A percentile compares a stretch with the other conserved stretches of the same genome.
Conservation (phyloP, 305 asterid genomes). For the Solanum hybrid region DNA sequence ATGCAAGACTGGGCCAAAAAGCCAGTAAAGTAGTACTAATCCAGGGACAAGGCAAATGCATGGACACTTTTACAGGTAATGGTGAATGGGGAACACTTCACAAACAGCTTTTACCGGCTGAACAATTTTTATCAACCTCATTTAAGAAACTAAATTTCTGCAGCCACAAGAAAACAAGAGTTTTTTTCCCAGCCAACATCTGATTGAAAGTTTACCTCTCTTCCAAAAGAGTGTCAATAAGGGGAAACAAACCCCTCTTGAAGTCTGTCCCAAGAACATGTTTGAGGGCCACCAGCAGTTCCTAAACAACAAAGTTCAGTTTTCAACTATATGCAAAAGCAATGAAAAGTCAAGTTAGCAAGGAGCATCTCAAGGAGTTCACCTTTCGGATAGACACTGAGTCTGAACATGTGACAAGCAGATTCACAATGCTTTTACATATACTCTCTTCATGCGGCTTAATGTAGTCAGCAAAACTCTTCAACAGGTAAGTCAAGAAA, state of each 20-base stretch:
- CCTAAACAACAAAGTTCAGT: conserved; percentile 39
- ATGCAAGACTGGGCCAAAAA: not conserved
- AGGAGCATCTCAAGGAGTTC: not conserved
- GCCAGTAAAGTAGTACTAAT: not conserved
- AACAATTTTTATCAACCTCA: not conserved
- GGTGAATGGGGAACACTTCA: not conserved
- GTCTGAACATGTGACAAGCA: conserved; percentile 97
- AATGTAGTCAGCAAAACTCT: conserved; percentile 86
- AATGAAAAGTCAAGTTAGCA: not conserved
- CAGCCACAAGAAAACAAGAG: conserved; percentile 2
- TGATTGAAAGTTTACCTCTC: conserved; percentile 60
- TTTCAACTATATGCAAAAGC: conserved; percentile 14
- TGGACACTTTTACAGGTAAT: not conserved
- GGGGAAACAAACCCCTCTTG: conserved; percentile 94
- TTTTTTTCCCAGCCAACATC: not conserved
- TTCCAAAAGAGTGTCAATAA: conserved; percentile 92
- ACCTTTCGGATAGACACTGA: conserved; percentile 96
- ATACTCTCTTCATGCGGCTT: conserved; percentile 97
- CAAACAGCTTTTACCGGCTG: not conserved
- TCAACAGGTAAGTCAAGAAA: conserved; percentile 91
- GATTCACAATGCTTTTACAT: conserved; percentile 96
- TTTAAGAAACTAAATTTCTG: not conserved
- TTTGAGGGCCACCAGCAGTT: conserved; percentile 92
- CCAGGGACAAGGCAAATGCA: not conserved
- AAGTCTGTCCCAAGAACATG: conserved; percentile 98